Evolutionary conservation across 164 flowering plant genomes (phyloP), one percentile per base, ranked within the genome.

Genomic region (Saururus chinensis): DNA sequence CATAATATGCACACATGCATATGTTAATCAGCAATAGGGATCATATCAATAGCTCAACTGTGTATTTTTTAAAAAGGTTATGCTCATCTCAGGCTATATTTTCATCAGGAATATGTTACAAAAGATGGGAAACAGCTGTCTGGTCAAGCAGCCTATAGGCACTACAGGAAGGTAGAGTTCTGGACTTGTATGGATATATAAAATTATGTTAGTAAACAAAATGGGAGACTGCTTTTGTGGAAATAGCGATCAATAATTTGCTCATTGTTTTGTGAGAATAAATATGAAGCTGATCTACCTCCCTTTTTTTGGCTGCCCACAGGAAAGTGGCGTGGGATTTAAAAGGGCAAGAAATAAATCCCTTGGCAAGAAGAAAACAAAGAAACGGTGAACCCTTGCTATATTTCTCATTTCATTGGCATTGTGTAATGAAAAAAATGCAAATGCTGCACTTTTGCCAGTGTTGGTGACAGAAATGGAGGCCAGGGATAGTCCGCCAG

Each of bases 111-210:
- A 68, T 92, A 83, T 67, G 74, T 85, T 49, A 70, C 71, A 37
- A 79, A 70, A 77, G 74, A 23, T 73, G 92, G 98, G 58, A 70
- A 83, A 73, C 89, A 87, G 74, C 65, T 85, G 74, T 70, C 86
- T 0, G 95, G 98, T 64, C 79, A 23, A 79, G 52, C 56, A 30
- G 96, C 96, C 37, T 92, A 92, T 64, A 76, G 73, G 51, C 79
- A 71, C 30, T 86, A 83, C 75, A 80, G 60, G 63, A 88, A 81
- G 95, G 98, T 92, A 83, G 1, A 63, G n/a, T 53, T 9, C 4
- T 40, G 16, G 10, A 19, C 22, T 51, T 26, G 25, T 41, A 35
- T 19, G 20, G 7, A 9, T 37, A 11, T 19, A 8, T 17, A 42
- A 51, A 11, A 17, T 49, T 19, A n/a, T n/a, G n/a, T n/a, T n/a